Conservation (phyloP, 1,284 basidiomycete species). For the Boletus smithii region DNA sequence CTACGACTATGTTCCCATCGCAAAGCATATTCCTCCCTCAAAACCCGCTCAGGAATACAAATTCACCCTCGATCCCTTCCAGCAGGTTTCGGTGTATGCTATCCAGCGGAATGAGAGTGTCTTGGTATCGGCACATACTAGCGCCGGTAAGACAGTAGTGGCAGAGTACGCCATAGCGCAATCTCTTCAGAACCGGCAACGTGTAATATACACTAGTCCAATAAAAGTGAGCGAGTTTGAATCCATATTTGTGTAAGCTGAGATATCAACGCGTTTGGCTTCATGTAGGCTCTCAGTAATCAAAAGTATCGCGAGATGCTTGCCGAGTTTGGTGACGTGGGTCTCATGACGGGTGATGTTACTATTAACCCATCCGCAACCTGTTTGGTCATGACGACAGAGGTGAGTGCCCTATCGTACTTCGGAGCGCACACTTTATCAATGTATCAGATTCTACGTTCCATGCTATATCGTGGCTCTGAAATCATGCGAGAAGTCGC, state of each 20-base stretch:
- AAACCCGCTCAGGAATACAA: slow-evolving; percentile 93
- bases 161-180: slow-evolving; percentile 99
- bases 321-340: slow-evolving; percentile 96
- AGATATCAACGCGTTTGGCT: slow-evolving; percentile 7
- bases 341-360: slow-evolving; percentile 99
- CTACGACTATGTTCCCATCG: slow-evolving; percentile 90
- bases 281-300: slow-evolving; percentile 84
- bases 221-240: slow-evolving; percentile 78
- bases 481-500: slow-evolving; percentile 99
- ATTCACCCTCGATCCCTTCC: slow-evolving; percentile 97
- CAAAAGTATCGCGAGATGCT: slow-evolving; percentile 99
- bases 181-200: slow-evolving; percentile 86
- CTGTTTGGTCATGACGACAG: slow-evolving; percentile 99
- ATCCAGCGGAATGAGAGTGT: slow-evolving; percentile 98
- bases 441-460: slow-evolving; percentile 81
- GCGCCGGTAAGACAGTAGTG: slow-evolving; percentile 97
- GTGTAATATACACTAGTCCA: slow-evolving; percentile 98
- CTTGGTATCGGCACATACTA: slow-evolving; percentile 97
- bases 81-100: slow-evolving; percentile 89
- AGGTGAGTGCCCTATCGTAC: slow-evolving; percentile 52
- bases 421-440: background rate
- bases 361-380: slow-evolving; percentile 97
- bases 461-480: slow-evolving; percentile 98
- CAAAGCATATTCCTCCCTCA: slow-evolving; percentile 86
- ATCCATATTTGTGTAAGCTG: slow-evolving; percentile 20